A percentile compares a stretch with the other conserved stretches of the same genome.
These are phyloP conservation scores for Botrytis tulipae DNA, from an alignment of 2,329 filamentous ascomycete species.

Conservation along the genomic window DNA sequence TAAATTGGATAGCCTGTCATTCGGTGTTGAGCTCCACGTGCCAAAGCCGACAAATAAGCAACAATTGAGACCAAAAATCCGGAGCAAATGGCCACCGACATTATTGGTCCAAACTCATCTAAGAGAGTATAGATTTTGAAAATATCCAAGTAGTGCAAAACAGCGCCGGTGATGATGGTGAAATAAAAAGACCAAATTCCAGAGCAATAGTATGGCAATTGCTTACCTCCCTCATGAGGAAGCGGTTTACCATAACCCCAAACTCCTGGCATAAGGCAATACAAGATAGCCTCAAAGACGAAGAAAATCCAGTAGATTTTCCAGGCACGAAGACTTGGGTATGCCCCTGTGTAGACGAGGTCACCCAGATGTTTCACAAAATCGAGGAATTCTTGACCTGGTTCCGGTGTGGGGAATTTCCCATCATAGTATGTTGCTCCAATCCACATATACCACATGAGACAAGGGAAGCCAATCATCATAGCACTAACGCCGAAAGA, in stretches of 20 bases:
- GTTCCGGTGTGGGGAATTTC: slow-evolving; percentile 65
- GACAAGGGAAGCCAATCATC: slow-evolving; percentile 88
- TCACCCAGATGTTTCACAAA: slow-evolving; percentile 70
- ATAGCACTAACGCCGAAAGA: slow-evolving; percentile 74
- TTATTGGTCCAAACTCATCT: slow-evolving; percentile 90
- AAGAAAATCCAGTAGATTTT: slow-evolving; percentile 93
- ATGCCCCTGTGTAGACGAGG: slow-evolving; percentile 80
- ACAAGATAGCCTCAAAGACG: slow-evolving; percentile 77
- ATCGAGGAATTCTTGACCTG: slow-evolving; percentile 65
- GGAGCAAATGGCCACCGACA: slow-evolving; percentile 89
- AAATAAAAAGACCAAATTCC: slow-evolving; percentile 84
- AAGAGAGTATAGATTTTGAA: slow-evolving; percentile 91
- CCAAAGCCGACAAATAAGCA: slow-evolving; percentile 82
- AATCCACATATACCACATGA: slow-evolving; percentile 99
- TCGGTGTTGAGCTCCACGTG: slow-evolving; percentile 79
- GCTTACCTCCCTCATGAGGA: slow-evolving; percentile 75
- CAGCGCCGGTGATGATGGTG: slow-evolving; percentile 69
- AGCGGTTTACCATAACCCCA: slow-evolving; percentile 87
- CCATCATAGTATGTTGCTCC: slow-evolving; percentile 91
- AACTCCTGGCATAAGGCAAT: slow-evolving; percentile 83
- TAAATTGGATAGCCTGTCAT: slow-evolving; percentile 84
- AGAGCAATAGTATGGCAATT: slow-evolving; percentile 93
- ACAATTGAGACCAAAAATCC: slow-evolving; percentile 80
- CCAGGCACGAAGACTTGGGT: slow-evolving; percentile 81
- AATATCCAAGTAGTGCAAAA: slow-evolving; percentile 75